Conservation (phyloP, 345 rosid genomes). For the Syzygium aqueum region DNA sequence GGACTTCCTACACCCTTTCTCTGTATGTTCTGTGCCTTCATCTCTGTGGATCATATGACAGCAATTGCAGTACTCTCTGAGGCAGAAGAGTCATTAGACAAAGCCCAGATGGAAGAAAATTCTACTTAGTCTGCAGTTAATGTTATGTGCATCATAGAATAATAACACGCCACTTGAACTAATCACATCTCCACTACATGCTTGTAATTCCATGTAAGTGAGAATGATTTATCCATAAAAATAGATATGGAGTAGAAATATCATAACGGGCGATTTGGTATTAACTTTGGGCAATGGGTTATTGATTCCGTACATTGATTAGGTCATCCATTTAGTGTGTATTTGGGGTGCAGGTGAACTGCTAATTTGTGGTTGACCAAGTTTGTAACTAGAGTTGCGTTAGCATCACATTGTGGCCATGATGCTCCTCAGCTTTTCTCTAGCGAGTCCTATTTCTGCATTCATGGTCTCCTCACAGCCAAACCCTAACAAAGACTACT, state of each 20-base stretch:
- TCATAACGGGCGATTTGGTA: not conserved
- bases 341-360: not conserved
- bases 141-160: not conserved
- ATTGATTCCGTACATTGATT: not conserved
- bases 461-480: not conserved
- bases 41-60: not conserved
- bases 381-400: not conserved
- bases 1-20: not conserved
- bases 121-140: not conserved
- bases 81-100: not conserved
- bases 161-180: not conserved
- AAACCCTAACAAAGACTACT: not conserved
- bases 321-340: not conserved
- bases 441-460: not conserved
- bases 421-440: not conserved
- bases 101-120: not conserved
- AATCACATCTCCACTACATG: not conserved
- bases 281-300: not conserved
- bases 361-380: not conserved
- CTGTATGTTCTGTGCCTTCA: not conserved
- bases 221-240: not conserved
- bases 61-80: not conserved
- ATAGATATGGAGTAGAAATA: not conserved
- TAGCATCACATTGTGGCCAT: not conserved
- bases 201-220: not conserved